These are phyloP conservation scores for Patellifolia procumbens DNA, from an alignment of 179 eudicot species.

Conservation along the genomic window DNA sequence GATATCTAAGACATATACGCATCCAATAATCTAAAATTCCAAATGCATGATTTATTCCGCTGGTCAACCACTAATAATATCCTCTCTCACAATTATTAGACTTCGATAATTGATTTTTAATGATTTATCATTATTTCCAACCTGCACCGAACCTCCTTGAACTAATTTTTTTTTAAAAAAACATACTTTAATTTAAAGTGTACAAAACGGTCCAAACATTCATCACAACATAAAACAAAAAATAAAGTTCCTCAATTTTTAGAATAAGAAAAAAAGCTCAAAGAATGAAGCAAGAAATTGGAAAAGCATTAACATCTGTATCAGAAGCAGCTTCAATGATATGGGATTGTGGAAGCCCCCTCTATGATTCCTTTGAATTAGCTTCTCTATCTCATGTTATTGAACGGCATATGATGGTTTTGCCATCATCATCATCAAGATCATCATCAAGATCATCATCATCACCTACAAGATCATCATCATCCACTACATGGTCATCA, in stretches of 20 bases:
- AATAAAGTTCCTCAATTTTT: not conserved
- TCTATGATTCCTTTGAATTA: conserved; percentile 49
- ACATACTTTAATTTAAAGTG: no score
- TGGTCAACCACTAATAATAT: not conserved
- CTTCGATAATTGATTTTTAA: not conserved
- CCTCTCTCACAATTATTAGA: not conserved
- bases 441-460: not conserved
- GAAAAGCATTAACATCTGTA: conserved; percentile 7
- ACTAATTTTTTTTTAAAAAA: no score
- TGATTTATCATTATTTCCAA: no score
- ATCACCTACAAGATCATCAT: conserved; percentile 14
- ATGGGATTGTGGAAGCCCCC: conserved; percentile 50
- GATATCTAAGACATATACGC: not conserved
- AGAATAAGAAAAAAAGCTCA: not conserved
- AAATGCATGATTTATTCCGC: not conserved
- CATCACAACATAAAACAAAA: not conserved
- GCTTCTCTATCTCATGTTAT: conserved; percentile 41
- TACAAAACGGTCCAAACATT: no score
- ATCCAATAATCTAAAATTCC: no score
- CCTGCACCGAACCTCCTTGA: not conserved
- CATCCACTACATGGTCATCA: conserved; percentile 5
- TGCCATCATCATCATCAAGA: conserved; percentile 18
- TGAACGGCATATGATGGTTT: conserved; percentile 38
- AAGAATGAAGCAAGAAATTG: conserved; percentile 26
- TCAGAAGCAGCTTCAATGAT: conserved; percentile 14